Conservation (phyloP, 257 asterid genomes). For the Anisodus acutangulus region DNA sequence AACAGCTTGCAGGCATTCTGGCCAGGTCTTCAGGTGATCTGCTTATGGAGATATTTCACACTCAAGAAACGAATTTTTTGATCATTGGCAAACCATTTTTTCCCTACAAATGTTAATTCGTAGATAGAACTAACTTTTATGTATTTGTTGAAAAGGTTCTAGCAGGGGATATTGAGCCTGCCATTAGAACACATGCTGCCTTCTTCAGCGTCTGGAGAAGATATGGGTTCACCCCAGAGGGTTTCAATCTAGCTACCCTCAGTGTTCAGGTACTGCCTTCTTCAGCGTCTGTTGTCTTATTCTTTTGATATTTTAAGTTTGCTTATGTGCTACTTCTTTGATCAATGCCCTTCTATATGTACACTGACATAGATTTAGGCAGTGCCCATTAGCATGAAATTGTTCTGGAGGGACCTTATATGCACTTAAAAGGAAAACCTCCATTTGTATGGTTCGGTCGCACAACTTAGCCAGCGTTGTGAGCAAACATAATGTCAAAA, state of each 20-base stretch:
- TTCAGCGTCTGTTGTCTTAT: slow-evolving; percentile 15
- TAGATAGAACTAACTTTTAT: slow-evolving; percentile 35
- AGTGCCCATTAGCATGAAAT: slow-evolving; percentile 1
- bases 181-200: slow-evolving; percentile 91
- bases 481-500: not conserved
- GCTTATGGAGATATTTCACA: not conserved
- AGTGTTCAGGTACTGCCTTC: slow-evolving; percentile 70
- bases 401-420: not conserved
- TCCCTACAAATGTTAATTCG: slow-evolving; percentile 25
- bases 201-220: slow-evolving; percentile 95
- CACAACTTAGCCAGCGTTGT: not conserved
- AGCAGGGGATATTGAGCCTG: slow-evolving; percentile 98
- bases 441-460: not conserved
- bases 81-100: not conserved
- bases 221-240: slow-evolving; percentile 98
- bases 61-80: slow-evolving; percentile 5
- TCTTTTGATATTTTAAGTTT: slow-evolving; percentile 26
- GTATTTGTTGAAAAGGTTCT: slow-evolving; percentile 68
- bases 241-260: slow-evolving; percentile 91
- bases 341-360: not conserved
- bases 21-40: slow-evolving; percentile 98
- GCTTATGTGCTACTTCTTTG: slow-evolving; percentile 19
- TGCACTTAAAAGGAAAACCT: slow-evolving; percentile 19
- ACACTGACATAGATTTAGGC: not conserved
- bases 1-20: slow-evolving; percentile 98